Evolutionary conservation across 805 yeast genomes (phyloP), one percentile per base, ranked within the genome.

Genomic region (Suhomyces sp.): DNA sequence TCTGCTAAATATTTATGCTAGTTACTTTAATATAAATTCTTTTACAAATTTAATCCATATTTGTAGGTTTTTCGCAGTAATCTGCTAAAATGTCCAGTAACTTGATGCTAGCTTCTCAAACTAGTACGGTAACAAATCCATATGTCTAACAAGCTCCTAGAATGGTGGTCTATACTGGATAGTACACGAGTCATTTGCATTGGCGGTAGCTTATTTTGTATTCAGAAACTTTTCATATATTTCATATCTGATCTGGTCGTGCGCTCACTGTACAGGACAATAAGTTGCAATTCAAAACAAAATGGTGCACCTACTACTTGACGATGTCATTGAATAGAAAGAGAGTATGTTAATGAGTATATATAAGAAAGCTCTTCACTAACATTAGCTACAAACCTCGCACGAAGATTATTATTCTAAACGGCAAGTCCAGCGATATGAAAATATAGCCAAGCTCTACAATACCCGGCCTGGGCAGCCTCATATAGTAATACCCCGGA

Each of bases 311-410:
- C 52, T 54, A 38, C 44, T 40, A 19, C n/a, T 17, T 40, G 19
- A 40, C 19, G 31, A 65, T 65, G 69, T 61, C 68, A 6, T 60
- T 65, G 22, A 51, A 60, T 17, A 58, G 69, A 35, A 65, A 65
- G 54, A 54, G 69, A 55, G 69, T 65, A 62, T 9, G 69, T 64
- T 6, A 27, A 19, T 19, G 19, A 2, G 22, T 27, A 26, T 23
- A 42, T 42, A 2, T 10, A n/a, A 12, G 40, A 29, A 29, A 29
- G 33, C 5, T 29, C n/a, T 29, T 24, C 26, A 46, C 27, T 19
- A 33, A 46, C 41, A 12, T 33, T n/a, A 31, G 48, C 19, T 46
- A 13, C 38, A 46, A 33, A 31, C 35, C 22, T 46, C 36, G 4
- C 36, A 46, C 12, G 40, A 46, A 26, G 55, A 51, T 17, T 55